Base-by-base conservation (phyloP, 2,329 filamentous ascomycete genomes). In the Ceratocystis lukuohia region DNA sequence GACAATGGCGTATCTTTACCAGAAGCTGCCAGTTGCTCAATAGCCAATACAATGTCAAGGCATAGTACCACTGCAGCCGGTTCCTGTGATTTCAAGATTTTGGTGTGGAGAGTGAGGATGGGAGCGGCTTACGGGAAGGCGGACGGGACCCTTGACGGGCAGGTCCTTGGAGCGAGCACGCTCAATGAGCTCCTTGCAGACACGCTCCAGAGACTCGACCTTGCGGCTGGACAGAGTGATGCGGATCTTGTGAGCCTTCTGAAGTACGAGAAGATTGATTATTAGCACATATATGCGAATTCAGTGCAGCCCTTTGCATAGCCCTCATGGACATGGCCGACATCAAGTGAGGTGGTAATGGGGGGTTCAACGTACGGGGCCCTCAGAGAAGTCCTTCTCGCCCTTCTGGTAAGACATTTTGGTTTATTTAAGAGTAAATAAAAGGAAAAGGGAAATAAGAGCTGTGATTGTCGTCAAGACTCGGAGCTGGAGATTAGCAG, bases 81-180 rank as follows among this genome's bases (percentile, higher is more conserved):
- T 3, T 20, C 6, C n/a, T 25, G 7, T 20, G n/a, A 7, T 50
- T 22, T 20, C 48, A 5, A 10, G 7, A 20, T 25, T 22, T 20
- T 25, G 2, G n/a, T 50, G 20, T 10, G 12, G 7, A 25, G 10
- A 45, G 20, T 10, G 28, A 20, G 48, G n/a, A 15, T 12, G n/a
- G 22, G 37, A 41, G 20, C 17, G 37, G 46, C 65, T 57, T 67
- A 67, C 66, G 63, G 69, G 69, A 75, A 96, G 88, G 76, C 93
- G 91, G 80, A 97, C 93, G 77, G 93, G 91, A 76, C 94, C 93
- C 88, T 97, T 97, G 83, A 96, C 91, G 78, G 89, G 88, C 76
- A 99, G 89, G 78, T 95, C 91, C 92, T 99, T 99, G 84, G 83
- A 87, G 85, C 96, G 96, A 77, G 94, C 91, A 77, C 94, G 93